These are phyloP conservation scores for Plantago coronopus DNA, from an alignment of 305 asterid genomes.

Conservation along the genomic window DNA sequence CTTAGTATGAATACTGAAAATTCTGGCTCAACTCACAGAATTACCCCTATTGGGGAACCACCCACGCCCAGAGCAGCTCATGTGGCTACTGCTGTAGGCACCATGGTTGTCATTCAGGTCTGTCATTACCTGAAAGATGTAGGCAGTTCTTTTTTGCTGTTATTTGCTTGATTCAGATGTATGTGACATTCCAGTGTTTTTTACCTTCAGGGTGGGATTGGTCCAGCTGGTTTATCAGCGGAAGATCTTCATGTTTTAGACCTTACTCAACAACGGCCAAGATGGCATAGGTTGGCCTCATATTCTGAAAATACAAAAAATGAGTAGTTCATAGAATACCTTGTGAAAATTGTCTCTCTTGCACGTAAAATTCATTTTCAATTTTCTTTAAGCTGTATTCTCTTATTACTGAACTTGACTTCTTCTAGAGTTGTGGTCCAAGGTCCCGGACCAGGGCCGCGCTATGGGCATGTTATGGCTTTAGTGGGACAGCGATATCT, in stretches of 20 bases:
- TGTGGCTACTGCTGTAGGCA: slow-evolving; percentile 96
- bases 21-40: slow-evolving; percentile 41
- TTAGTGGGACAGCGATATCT: slow-evolving; percentile 99
- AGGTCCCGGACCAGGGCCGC: slow-evolving; percentile 99
- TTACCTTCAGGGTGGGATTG: slow-evolving; percentile 86
- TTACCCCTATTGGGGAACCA: slow-evolving; percentile 97
- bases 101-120: slow-evolving; percentile 98
- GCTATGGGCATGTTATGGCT: slow-evolving; percentile 99
- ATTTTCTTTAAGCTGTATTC: slow-evolving; percentile 13
- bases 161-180: slow-evolving; percentile 14
- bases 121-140: slow-evolving; percentile 22
- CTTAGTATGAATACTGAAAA: slow-evolving; percentile 13
- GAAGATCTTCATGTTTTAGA: slow-evolving; percentile 99
- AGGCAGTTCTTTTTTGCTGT: slow-evolving; percentile 9
- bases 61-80: slow-evolving; percentile 99
- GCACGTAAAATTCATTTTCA: slow-evolving; percentile 14
- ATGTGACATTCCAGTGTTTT: slow-evolving; percentile 18
- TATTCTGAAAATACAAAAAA: slow-evolving; percentile 1
- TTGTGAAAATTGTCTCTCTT: slow-evolving; percentile 14
- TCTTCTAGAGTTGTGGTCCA: slow-evolving; percentile 87
- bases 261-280: slow-evolving; percentile 91
- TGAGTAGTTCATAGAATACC: not conserved
- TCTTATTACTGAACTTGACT: slow-evolving; percentile 13
- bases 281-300: slow-evolving; percentile 85
- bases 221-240: slow-evolving; percentile 98